phyloP scores from a whole-genome alignment of 1,284 basidiomycete species.

The Papiliotrema flavescens region DNA sequence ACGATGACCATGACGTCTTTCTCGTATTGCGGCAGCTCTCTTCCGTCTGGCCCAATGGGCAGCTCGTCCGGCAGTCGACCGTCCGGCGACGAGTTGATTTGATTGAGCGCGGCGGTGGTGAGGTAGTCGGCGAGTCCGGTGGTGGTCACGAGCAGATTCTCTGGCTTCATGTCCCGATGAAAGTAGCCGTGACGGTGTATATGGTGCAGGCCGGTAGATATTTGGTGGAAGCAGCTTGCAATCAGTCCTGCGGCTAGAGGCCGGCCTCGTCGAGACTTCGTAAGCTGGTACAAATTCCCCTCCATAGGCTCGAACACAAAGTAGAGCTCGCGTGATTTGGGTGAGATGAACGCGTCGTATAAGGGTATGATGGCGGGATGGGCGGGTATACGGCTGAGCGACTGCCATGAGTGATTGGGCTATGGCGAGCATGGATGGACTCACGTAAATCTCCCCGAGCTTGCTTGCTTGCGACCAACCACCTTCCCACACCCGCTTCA shows the following conservation, averaged over 20 bases:
- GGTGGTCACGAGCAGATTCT: conserved; percentile 99
- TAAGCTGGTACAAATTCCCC: conserved; percentile 98
- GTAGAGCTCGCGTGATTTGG: conserved; percentile 89
- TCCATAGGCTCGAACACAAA: conserved; percentile 99
- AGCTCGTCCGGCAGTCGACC: conserved; percentile 2
- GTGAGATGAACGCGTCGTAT: conserved; percentile 97
- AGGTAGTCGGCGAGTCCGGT: conserved; percentile 93
- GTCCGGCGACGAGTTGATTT: conserved; percentile 29
- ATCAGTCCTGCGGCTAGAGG: conserved; percentile 92
- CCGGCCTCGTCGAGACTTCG: conserved; percentile 91
- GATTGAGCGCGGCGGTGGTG: conserved; percentile 48
- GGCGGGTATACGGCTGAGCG: conserved; percentile 85
- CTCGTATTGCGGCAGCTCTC: conserved; percentile 53
- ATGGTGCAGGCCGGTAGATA: conserved; percentile 84
- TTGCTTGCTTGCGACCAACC: conserved; percentile 96
- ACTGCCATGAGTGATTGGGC: conserved; percentile 49
- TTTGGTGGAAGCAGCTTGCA: conserved; percentile 91
- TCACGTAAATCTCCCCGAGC: conserved; percentile 92
- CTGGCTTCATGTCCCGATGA: conserved; percentile 99
- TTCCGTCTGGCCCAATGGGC: conserved; percentile 16
- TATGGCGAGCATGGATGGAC: conserved; percentile 14
- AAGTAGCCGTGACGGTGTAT: conserved; percentile 93
- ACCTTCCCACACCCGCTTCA: conserved; percentile 96
- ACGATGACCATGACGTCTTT: conserved; percentile 95
- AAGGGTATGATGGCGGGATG: conserved; percentile 98